Evolutionary conservation across 495 filamentous ascomycete genomes (phyloP).

Genomic region (Trichoderma erinaceum): DNA sequence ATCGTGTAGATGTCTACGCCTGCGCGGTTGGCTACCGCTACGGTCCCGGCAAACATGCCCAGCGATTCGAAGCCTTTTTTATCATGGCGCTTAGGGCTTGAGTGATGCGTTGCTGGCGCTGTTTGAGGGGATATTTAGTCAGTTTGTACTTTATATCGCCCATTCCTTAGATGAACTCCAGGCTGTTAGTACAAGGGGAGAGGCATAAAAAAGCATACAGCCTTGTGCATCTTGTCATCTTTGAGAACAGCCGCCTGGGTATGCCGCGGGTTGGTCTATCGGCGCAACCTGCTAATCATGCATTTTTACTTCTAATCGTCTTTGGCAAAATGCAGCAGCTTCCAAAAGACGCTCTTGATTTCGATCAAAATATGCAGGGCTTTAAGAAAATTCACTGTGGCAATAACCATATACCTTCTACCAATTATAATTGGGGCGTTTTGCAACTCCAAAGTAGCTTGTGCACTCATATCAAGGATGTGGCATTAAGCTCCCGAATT

Average conservation of each 20-base stretch:
- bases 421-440: too few species aligned
- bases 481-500: too few species aligned
- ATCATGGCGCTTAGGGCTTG: slow-evolving; percentile 42
- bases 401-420: too few species aligned
- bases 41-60: slow-evolving; percentile 41
- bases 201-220: slow-evolving; percentile 26
- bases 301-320: too few species aligned
- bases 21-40: slow-evolving; percentile 45
- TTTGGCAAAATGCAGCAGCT: too few species aligned
- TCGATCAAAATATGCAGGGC: too few species aligned
- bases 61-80: slow-evolving; percentile 48
- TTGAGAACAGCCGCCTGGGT: slow-evolving; percentile 25
- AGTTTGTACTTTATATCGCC: background rate
- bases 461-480: too few species aligned
- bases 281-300: too few species aligned
- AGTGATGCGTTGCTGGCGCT: slow-evolving; percentile 29
- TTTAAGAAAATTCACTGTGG: too few species aligned
- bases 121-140: background rate
- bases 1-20: slow-evolving; percentile 27
- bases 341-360: too few species aligned
- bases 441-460: too few species aligned
- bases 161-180: background rate
- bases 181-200: background rate
- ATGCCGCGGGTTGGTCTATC: slow-evolving; percentile 29
- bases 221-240: slow-evolving; percentile 32